Evolutionary conservation across 305 asterid species (phyloP).

Genomic region (Caryopteris hybrid): DNA sequence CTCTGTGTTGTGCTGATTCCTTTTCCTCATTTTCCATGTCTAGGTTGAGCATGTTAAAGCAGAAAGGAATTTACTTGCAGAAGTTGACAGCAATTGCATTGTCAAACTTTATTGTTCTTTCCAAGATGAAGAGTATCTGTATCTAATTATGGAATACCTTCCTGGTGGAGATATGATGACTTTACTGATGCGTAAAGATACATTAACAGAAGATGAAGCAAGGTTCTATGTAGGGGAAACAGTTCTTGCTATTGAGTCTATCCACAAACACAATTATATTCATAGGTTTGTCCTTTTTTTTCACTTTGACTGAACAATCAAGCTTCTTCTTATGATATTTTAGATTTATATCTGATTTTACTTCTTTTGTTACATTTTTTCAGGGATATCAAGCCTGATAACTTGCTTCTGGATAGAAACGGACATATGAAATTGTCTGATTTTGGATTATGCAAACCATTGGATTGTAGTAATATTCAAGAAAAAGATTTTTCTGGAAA

Average conservation of each 20-base stretch:
- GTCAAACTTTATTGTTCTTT: constrained; percentile 93
- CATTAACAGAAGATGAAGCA: constrained; percentile 84
- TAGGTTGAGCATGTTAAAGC: constrained; percentile 97
- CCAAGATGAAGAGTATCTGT: constrained; percentile 93
- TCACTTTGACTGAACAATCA: constrained; percentile 8
- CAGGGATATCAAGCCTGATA: constrained; percentile 98
- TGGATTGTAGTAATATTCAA: constrained; percentile 82
- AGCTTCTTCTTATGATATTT: constrained; percentile 7
- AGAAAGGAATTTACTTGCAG: constrained; percentile 88
- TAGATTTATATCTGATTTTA: constrained; percentile 6
- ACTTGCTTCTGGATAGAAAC: constrained; percentile 81
- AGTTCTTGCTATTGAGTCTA: constrained; percentile 90
- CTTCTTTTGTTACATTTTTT: constrained; percentile 21
- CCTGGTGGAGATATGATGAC: constrained; percentile 99
- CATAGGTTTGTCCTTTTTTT: constrained; percentile 60
- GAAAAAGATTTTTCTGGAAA: constrained; percentile 81
- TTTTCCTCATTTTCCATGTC: constrained; percentile 14
- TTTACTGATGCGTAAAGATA: constrained; percentile 90
- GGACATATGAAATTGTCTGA: constrained; percentile 94
- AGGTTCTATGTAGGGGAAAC: constrained; percentile 91
- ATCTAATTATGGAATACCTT: constrained; percentile 91
- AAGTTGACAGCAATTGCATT: constrained; percentile 93
- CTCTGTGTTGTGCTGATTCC: constrained; percentile 14
- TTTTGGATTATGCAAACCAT: constrained; percentile 89
- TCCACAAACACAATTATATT: constrained; percentile 84